Percentiles rank a stretch among this genome's conserved stretches.
phyloP scores from a whole-genome alignment of 2,329 filamentous ascomycete species.

The Penicillium brevicompactum region DNA sequence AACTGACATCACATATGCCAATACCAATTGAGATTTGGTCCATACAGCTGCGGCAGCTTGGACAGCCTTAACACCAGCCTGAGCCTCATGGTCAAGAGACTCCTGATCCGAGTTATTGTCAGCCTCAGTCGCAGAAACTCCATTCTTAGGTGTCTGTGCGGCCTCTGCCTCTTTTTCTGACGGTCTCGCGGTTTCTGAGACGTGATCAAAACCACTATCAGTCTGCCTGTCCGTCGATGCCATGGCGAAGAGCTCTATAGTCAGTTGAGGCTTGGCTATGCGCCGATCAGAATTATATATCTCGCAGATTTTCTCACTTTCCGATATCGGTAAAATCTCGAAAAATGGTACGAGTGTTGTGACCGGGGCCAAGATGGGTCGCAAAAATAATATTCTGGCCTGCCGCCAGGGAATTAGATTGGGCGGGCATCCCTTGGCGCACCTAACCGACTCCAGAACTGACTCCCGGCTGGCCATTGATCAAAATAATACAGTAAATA shows the following conservation, averaged over 20 bases:
- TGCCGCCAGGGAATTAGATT: neutral
- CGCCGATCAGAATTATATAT: conserved; percentile 1
- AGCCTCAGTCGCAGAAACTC: neutral
- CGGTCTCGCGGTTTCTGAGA: neutral
- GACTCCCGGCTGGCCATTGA: neutral
- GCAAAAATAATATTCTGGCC: neutral
- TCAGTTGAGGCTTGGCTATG: neutral
- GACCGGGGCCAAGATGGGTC: neutral
- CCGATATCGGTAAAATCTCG: conserved; percentile 2
- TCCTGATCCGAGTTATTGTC: conserved; percentile 1
- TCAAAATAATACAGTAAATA: neutral
- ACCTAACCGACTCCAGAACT: neutral
- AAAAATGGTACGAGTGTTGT: neutral
- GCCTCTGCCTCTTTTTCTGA: neutral
- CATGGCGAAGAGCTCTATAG: neutral
- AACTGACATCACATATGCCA: conserved; percentile 13
- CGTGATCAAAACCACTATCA: neutral
- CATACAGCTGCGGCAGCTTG: conserved; percentile 11
- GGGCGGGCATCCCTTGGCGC: neutral
- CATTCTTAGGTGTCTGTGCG: neutral
- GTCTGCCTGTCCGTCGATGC: neutral
- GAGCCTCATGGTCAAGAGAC: conserved; percentile 12
- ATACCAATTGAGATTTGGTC: conserved; percentile 13
- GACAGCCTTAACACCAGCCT: conserved; percentile 14
- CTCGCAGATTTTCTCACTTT: neutral